Base-by-base conservation (phyloP, 495 filamentous ascomycete species). In the Aspergillus panamensis region DNA sequence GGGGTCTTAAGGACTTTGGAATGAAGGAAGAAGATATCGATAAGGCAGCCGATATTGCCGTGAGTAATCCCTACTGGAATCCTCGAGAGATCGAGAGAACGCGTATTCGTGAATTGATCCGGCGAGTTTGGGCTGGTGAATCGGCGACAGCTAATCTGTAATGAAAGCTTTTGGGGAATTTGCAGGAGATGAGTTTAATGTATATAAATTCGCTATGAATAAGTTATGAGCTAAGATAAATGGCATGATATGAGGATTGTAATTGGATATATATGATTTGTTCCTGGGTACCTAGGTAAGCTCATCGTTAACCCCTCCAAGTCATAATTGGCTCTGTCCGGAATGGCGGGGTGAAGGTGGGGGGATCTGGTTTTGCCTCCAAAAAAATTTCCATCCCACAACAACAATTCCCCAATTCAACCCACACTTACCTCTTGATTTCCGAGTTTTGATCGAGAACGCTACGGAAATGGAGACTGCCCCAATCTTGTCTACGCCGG, bases 401-500 rank as follows among this genome's bases (percentile, higher is more conserved):
- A 7, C 47, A 14, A 57, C 21, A 12, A n/a, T n/a, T n/a, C 16
- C 42, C 13, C 4, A n/a, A 16, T 5, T 10, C 25, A 56, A 58
- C 25, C 45, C 42, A 48, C 20, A 48, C 20, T 52, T 39, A 12
- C 14, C 30, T 21, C 10, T n/a, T 40, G 13, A 40, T 7, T 25
- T 32, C 20, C 0, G 47, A 13, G 33, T 13, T 43, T 7, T 7
- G 32, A 16, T 37, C 55, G 33, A 58, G 53, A 75, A 73, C 72
- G 63, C 59, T 10, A 51, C 69, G 17, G 69, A 70, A 63, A 73
- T 77, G 69, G 69, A 70, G 61, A 66, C 75, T 53, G 74, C 92
- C 2, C 93, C 92, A 1, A 84, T 89, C 3, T 84, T 98, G 44
- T 97, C 92, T 0, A 97, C 94, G 2, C 89, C 92, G 19, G 92